Evolutionary conservation across 331 rosid species (phyloP).

Genomic region (Pyracantha coccinea): DNA sequence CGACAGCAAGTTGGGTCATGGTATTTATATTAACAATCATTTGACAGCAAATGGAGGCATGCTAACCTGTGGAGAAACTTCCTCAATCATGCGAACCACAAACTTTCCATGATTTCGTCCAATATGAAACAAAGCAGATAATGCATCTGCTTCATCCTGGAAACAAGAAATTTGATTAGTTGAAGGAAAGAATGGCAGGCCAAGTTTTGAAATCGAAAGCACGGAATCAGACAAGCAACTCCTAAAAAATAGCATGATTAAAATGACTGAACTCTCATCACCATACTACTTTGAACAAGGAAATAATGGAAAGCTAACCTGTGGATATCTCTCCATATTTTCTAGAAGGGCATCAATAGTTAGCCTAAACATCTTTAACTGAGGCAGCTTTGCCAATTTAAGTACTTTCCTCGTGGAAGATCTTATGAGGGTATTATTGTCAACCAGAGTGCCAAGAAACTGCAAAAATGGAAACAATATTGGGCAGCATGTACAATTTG

Average conservation of each 20-base stretch:
- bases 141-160: slow-evolving; percentile 81
- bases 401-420: slow-evolving; percentile 49
- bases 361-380: slow-evolving; percentile 39
- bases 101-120: slow-evolving; percentile 72
- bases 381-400: slow-evolving; percentile 48
- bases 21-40: background rate
- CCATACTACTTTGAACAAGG: background rate
- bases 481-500: background rate
- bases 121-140: slow-evolving; percentile 60
- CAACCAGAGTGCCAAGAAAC: slow-evolving; percentile 67
- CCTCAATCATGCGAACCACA: slow-evolving; percentile 34
- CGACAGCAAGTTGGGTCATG: background rate
- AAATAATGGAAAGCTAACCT: slow-evolving; percentile 33
- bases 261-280: background rate
- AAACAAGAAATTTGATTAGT: slow-evolving; percentile 6
- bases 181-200: slow-evolving; percentile 9
- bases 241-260: background rate
- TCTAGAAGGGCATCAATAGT: slow-evolving; percentile 50
- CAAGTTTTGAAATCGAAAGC: background rate
- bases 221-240: background rate
- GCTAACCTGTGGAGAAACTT: slow-evolving; percentile 51
- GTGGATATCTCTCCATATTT: slow-evolving; percentile 48
- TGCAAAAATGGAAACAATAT: slow-evolving; percentile 25
- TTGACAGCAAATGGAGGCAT: slow-evolving; percentile 6
- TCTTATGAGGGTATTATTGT: slow-evolving; percentile 46